These are phyloP conservation scores for Chlamydomonas sp. DNA, from an alignment of 139 green algal genomes.

Conservation along the genomic window DNA sequence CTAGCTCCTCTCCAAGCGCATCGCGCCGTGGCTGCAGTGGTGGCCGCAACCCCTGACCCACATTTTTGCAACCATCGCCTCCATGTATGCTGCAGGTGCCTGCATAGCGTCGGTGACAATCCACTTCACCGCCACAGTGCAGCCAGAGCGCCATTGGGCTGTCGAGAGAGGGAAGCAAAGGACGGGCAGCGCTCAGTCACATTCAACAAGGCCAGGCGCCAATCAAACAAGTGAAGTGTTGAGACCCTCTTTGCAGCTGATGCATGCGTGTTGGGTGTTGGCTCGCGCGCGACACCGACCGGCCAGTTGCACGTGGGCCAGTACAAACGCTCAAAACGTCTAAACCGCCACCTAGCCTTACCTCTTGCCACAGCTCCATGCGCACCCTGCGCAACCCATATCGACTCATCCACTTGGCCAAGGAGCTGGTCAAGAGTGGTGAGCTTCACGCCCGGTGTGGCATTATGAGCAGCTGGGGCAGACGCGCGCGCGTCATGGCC, in stretches of 20 bases:
- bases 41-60: too few species aligned
- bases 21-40: too few species aligned
- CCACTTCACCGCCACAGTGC: conserved; percentile 34
- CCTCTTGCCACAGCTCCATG: conserved; percentile 3
- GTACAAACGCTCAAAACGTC: neutral
- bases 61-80: conserved; percentile 26
- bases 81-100: conserved; percentile 17
- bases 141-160: conserved; percentile 14
- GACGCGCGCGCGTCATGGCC: too few species aligned
- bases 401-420: neutral
- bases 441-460: neutral
- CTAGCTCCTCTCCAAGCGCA: too few species aligned
- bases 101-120: neutral
- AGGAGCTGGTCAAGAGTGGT: neutral
- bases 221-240: neutral
- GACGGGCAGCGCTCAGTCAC: too few species aligned
- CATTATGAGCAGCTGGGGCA: too few species aligned
- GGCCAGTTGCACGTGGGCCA: neutral
- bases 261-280: neutral
- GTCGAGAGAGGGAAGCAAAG: neutral
- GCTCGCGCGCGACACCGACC: neutral
- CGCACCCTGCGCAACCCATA: conserved; percentile 6
- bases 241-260: neutral
- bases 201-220: neutral
- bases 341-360: neutral